phyloP scores from a whole-genome alignment of 108 stramenopile species.

The Skeletonema costatum region DNA sequence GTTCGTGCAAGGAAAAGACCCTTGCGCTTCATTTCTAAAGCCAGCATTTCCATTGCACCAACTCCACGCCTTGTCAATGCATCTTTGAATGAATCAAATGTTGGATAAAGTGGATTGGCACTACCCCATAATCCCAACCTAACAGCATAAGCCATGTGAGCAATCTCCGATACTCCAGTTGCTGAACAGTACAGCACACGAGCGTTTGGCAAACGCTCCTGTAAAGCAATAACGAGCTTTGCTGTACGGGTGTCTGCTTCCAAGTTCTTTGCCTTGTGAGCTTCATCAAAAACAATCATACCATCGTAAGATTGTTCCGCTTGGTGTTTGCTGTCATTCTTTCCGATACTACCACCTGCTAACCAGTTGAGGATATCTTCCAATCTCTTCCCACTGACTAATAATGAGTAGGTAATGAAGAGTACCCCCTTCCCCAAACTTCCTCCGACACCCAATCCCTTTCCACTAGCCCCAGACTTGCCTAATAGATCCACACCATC shows the following conservation, averaged over 20 bases:
- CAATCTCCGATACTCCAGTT: constrained; percentile 79
- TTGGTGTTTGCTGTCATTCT: background rate
- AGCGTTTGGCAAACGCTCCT: constrained; percentile 73
- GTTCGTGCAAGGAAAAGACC: constrained; percentile 79
- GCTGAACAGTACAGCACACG: constrained; percentile 83
- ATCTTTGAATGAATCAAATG: constrained; percentile 56
- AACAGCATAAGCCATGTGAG: constrained; percentile 79
- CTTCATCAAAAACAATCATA: constrained; percentile 79
- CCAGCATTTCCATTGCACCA: constrained; percentile 84
- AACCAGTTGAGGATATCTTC: constrained; percentile 76
- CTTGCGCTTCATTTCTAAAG: constrained; percentile 78
- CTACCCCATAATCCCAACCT: constrained; percentile 81
- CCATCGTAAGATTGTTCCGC: constrained; percentile 61
- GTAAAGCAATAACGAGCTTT: constrained; percentile 63
- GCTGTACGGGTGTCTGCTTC: constrained; percentile 65
- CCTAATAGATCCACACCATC: constrained; percentile 43
- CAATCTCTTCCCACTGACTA: constrained; percentile 60
- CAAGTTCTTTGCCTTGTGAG: constrained; percentile 86
- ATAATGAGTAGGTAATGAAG: constrained; percentile 54
- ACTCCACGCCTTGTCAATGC: constrained; percentile 70
- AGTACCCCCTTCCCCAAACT: constrained; percentile 22
- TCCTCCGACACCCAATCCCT: constrained; percentile 23
- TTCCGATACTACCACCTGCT: constrained; percentile 35
- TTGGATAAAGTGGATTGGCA: constrained; percentile 47
- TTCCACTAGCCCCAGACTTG: constrained; percentile 15